phyloP scores from a whole-genome alignment of 805 yeast species.

The Wickerhamomyces alni region DNA sequence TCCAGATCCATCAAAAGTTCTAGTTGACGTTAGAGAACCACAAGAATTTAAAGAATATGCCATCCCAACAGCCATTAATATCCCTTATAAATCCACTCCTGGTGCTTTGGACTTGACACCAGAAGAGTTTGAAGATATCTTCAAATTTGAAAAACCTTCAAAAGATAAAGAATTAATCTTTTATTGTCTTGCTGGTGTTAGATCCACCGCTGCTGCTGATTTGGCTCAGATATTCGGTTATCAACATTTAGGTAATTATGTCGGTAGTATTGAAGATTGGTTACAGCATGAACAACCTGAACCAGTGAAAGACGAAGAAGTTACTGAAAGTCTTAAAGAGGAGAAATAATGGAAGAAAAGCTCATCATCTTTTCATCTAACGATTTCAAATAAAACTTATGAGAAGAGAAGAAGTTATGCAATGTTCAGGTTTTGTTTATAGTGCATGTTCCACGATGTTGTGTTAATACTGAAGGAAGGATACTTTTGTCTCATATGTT shows the following conservation, averaged over 20 bases:
- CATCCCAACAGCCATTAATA: constrained; percentile 79
- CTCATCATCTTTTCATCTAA: neutral
- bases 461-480: no score
- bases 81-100: constrained; percentile 87
- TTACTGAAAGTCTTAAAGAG: constrained; percentile 3
- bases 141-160: constrained; percentile 78
- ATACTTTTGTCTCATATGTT: no score
- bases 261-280: constrained; percentile 91
- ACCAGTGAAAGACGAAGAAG: constrained; percentile 11
- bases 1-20: constrained; percentile 44
- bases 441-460: no score
- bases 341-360: neutral
- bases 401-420: no score
- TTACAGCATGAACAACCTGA: constrained; percentile 32
- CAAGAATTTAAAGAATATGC: constrained; percentile 62
- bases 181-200: constrained; percentile 89
- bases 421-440: no score
- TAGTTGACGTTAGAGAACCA: constrained; percentile 93
- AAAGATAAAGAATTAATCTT: constrained; percentile 70
- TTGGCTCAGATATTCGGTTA: constrained; percentile 90
- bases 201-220: constrained; percentile 88
- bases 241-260: constrained; percentile 73
- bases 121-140: constrained; percentile 75
- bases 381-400: no score
- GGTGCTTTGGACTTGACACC: constrained; percentile 79